These are phyloP conservation scores for Benincasa hispida DNA, from an alignment of 306 rosid genomes.

Conservation along the genomic window DNA sequence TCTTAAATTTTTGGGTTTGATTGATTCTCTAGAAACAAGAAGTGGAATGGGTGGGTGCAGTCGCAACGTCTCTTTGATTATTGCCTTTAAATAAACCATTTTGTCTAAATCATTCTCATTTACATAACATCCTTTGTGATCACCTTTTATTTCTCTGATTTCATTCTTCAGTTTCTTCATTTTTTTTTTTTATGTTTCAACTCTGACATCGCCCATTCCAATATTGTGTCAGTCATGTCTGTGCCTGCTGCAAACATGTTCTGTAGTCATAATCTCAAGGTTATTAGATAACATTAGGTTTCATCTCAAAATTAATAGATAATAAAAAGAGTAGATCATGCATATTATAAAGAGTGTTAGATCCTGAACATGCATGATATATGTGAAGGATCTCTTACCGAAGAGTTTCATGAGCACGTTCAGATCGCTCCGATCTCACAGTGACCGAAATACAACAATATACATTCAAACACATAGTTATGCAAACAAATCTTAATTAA, in stretches of 20 bases:
- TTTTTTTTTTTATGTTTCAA: conserved; percentile 23
- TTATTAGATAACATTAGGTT: too few species aligned
- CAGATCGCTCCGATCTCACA: too few species aligned
- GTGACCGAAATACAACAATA: too few species aligned
- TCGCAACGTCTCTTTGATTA: conserved; percentile 30
- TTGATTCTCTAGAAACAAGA: conserved; percentile 24
- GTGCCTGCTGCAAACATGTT: conserved; percentile 43
- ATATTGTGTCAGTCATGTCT: conserved; percentile 20
- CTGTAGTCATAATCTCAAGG: background rate
- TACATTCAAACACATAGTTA: too few species aligned
- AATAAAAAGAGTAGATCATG: too few species aligned
- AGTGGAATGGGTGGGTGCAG: conserved; percentile 33
- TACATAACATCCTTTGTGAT: conserved; percentile 12
- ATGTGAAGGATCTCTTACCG: too few species aligned
- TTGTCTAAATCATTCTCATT: conserved; percentile 24
- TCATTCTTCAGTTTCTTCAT: conserved; percentile 30
- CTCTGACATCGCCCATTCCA: conserved; percentile 47
- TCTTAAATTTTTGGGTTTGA: background rate
- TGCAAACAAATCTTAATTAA: too few species aligned
- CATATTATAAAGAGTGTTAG: too few species aligned
- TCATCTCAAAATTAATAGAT: too few species aligned
- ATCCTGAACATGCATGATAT: too few species aligned
- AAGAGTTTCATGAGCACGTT: too few species aligned
- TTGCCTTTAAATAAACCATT: conserved; percentile 33
- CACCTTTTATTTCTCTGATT: conserved; percentile 17